Evolutionary conservation across 2,329 filamentous ascomycete species (phyloP).

Genomic region (Talaromyces sp.): DNA sequence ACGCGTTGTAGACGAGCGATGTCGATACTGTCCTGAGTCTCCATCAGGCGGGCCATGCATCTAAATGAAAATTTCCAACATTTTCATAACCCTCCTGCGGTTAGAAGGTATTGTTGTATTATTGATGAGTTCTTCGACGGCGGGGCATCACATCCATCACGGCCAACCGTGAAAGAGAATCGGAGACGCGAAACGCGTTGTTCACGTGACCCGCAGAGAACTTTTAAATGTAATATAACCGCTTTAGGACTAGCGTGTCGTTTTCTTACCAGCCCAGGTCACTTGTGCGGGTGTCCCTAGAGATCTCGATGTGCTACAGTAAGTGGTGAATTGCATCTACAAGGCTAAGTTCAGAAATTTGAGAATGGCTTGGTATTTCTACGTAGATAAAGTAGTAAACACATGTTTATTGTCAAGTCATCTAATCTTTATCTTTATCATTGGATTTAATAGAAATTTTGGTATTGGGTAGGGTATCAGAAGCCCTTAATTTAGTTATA

Average conservation of each 20-base stretch:
- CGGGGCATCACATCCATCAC: background rate
- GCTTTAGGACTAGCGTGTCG: slow-evolving; percentile 16
- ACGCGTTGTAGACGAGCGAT: slow-evolving; percentile 44
- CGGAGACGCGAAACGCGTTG: slow-evolving; percentile 34
- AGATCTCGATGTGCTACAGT: too few relatives aligned
- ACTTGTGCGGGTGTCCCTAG: too few relatives aligned
- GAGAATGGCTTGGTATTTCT: too few relatives aligned
- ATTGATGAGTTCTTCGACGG: background rate
- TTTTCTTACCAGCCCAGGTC: background rate
- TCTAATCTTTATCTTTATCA: background rate
- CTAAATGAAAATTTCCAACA: background rate
- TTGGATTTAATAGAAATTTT: background rate
- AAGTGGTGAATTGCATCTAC: background rate
- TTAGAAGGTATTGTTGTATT: background rate
- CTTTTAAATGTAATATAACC: slow-evolving; percentile 29
- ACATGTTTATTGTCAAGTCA: too few relatives aligned
- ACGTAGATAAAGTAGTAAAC: too few relatives aligned
- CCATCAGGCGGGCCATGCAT: slow-evolving; percentile 27
- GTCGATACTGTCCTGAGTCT: slow-evolving; percentile 46
- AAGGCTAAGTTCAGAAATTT: too few relatives aligned
- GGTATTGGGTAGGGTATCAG: slow-evolving; percentile 20
- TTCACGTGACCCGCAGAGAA: slow-evolving; percentile 28
- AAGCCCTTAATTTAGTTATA: slow-evolving; percentile 18
- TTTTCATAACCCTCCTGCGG: background rate
- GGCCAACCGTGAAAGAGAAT: background rate